These are phyloP conservation scores for Sicyos edulis DNA, from an alignment of 306 rosid genomes.

Conservation along the genomic window DNA sequence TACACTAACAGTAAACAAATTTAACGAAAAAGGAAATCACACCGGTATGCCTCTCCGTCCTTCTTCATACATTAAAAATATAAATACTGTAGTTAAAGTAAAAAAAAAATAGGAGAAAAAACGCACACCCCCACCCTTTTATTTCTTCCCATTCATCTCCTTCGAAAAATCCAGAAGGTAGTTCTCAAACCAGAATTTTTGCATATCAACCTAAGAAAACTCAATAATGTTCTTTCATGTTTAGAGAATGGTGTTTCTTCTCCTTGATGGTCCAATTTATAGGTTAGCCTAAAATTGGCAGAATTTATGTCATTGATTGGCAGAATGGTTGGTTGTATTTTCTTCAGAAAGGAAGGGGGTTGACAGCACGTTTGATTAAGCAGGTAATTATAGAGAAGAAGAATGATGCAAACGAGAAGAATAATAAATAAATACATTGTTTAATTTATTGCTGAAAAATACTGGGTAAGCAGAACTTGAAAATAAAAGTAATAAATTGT, in stretches of 20 bases:
- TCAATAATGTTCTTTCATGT: not conserved
- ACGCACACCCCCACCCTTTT: not conserved
- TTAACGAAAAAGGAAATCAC: not conserved
- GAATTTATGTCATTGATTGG: not conserved
- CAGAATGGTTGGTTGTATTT: not conserved
- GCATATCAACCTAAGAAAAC: not conserved
- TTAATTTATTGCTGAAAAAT: not conserved
- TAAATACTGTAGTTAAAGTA: too few relatives aligned
- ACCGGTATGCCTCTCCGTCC: not conserved
- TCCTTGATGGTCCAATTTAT: not conserved
- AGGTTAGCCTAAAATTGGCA: not conserved
- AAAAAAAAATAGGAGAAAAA: not conserved
- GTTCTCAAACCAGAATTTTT: not conserved
- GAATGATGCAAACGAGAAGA: not conserved
- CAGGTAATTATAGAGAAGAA: not conserved
- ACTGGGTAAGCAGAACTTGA: not conserved
- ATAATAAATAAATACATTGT: not conserved
- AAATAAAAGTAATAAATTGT: not conserved
- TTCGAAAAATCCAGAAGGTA: not conserved
- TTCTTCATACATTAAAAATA: not conserved
- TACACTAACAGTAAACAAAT: too few relatives aligned
- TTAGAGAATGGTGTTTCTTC: not conserved
- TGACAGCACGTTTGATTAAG: not conserved
- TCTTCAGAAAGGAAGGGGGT: not conserved
- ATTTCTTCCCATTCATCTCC: not conserved